Base-by-base conservation (phyloP, 306 rosid genomes). In the Glycine latifolia region DNA sequence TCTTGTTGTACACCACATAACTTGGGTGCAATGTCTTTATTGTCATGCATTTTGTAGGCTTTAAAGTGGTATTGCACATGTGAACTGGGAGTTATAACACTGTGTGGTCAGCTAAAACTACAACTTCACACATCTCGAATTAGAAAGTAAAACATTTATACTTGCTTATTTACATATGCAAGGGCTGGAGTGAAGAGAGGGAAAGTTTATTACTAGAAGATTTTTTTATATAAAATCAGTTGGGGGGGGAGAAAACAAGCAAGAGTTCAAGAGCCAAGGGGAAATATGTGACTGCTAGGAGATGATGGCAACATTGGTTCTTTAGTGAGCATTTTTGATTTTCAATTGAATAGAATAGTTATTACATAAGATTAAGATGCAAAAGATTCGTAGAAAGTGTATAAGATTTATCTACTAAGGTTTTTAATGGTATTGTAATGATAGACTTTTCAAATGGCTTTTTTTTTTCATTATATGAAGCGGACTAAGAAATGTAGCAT, bases 281-380 rank as follows among this genome's bases (percentile, higher is more conserved):
- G 66, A 73, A 41, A 47, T 48, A 70, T 11, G 46, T 70, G 59
- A 70, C 43, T 20, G 10, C 41, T 73, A 8, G 39, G 26, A 54
- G 58, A 73, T 73, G 6, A 59, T 43, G 79, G 10, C 14, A 75
- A 8, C n/a, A 43, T 75, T 41, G 68, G 52, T 75, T 75, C 56
- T 10, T 20, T 3, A 11, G 11, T 58, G 77, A 39, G 52, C 54
- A 10, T 58, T 43, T 16, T 43, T 17, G 7, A 0, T 75, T 59
- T 17, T 7, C 14, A 37, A 11, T 43, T 75, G 39, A 75, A 61
- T 43, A 26, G 7, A 16, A n/a, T 73, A 37, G 8, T 73, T 37
- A 55, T 55, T n/a, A 33, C 15, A 6, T 2, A 16, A 73, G 9
- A 15, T 10, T 48, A n/a, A 48, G 71, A 33, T 61, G 52, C 37